Percentiles rank a stretch among this genome's conserved stretches.
Conservation (phyloP, 805 yeast species). For the Myxozyma neglecta region DNA sequence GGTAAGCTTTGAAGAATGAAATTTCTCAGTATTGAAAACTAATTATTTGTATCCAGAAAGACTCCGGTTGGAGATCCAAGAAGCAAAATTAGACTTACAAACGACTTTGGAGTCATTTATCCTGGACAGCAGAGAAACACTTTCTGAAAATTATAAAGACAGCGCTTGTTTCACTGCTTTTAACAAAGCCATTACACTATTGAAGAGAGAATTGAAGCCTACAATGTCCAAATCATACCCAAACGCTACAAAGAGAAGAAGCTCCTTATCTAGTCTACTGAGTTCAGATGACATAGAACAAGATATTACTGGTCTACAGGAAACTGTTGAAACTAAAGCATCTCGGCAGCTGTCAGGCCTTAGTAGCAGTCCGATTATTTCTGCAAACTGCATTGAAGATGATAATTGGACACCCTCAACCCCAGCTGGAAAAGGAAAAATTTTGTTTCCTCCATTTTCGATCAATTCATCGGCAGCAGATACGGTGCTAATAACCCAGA, state of each 20-base stretch:
- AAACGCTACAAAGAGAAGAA: neutral
- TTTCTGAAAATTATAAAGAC: too few relatives aligned
- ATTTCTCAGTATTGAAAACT: neutral
- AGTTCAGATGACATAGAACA: neutral
- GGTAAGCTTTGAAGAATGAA: neutral
- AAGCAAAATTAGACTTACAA: constrained; percentile 2
- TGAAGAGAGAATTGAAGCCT: too few relatives aligned
- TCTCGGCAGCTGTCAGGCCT: neutral
- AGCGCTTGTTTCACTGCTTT: too few relatives aligned
- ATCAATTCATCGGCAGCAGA: constrained; percentile 7
- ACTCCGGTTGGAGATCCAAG: constrained; percentile 1
- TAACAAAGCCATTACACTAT: too few relatives aligned
- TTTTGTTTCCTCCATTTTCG: neutral
- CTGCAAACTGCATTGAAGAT: neutral
- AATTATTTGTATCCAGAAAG: neutral
- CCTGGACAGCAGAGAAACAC: too few relatives aligned
- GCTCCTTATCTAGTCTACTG: neutral
- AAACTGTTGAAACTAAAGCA: neutral
- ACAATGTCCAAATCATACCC: neutral
- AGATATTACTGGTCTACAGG: neutral
- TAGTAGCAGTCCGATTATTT: neutral
- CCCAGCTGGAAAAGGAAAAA: neutral
- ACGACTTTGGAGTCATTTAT: neutral
- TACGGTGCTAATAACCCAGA: constrained; percentile 2
- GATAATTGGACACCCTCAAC: neutral